These are phyloP conservation scores for Penicillium egyptiacum DNA, from an alignment of 495 filamentous ascomycete genomes.

Conservation along the genomic window DNA sequence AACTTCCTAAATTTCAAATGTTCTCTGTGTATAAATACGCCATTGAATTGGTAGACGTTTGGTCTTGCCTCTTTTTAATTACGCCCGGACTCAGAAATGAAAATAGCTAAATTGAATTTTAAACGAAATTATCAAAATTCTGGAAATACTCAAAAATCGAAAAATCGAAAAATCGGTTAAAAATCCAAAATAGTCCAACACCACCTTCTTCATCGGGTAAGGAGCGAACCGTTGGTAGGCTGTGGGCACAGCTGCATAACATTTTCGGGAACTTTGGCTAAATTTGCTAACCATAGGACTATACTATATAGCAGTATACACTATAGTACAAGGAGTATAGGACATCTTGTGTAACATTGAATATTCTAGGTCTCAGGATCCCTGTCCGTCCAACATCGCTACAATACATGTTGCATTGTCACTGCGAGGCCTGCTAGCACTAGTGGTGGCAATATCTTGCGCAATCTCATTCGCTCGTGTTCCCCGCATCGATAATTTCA, in stretches of 20 bases:
- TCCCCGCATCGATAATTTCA: conserved; percentile 35
- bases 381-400: conserved; percentile 32
- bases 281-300: neutral
- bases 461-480: conserved; percentile 35
- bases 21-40: neutral
- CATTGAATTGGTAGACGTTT: neutral
- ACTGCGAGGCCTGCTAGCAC: conserved; percentile 19
- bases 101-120: neutral
- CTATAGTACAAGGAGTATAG: no score
- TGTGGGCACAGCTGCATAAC: conserved; percentile 22
- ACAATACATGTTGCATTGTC: conserved; percentile 41
- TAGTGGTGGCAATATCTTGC: conserved; percentile 24
- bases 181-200: conserved; percentile 8
- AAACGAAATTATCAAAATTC: no score
- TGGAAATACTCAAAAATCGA: neutral
- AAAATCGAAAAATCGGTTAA: neutral
- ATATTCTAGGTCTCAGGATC: conserved; percentile 15
- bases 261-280: conserved; percentile 11
- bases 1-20: neutral
- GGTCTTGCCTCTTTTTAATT: neutral
- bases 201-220: conserved; percentile 33
- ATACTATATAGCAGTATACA: neutral
- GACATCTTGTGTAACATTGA: neutral
- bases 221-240: conserved; percentile 11
- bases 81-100: neutral